Conservation (phyloP, 768 basidiomycete species). For the Multifurca ochricompacta region DNA sequence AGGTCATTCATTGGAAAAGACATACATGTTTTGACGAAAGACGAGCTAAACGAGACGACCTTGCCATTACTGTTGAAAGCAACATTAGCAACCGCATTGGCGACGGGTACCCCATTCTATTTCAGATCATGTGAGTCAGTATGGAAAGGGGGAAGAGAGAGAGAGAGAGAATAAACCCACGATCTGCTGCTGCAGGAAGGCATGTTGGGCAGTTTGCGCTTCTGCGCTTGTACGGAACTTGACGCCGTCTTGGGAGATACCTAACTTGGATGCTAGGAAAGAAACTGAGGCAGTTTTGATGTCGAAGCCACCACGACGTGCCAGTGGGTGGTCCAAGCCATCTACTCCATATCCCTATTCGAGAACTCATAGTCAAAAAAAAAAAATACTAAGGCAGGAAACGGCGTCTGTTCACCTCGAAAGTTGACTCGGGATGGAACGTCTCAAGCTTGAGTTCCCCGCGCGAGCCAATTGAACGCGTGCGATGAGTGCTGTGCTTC, state of each 20-base stretch:
- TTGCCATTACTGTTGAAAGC: slow-evolving; percentile 36
- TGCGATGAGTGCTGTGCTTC: slow-evolving; percentile 24
- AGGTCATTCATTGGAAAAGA: not conserved
- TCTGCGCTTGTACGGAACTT: slow-evolving; percentile 18
- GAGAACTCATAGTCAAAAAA: not conserved
- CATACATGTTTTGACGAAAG: slow-evolving; percentile 38
- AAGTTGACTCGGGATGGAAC: slow-evolving; percentile 25
- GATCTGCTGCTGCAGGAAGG: slow-evolving; percentile 24
- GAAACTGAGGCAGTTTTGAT: slow-evolving; percentile 22
- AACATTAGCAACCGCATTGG: slow-evolving; percentile 39
- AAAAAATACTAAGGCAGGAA: not conserved
- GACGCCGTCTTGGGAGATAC: slow-evolving; percentile 16
- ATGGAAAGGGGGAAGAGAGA: not conserved
- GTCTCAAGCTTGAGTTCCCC: slow-evolving; percentile 19
- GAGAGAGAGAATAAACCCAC: slow-evolving; percentile 12
- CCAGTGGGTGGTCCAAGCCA: slow-evolving; percentile 23
- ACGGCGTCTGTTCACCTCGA: slow-evolving; percentile 23
- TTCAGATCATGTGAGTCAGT: not conserved
- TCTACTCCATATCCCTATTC: slow-evolving; percentile 23
- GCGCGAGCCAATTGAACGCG: slow-evolving; percentile 19
- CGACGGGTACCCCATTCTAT: slow-evolving; percentile 30
- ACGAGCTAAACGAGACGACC: no score
- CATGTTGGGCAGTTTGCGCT: slow-evolving; percentile 18
- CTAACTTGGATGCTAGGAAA: slow-evolving; percentile 23
- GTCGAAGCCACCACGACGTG: slow-evolving; percentile 22